Conservation (phyloP, 2,329 filamentous ascomycete genomes). For the Fusarium sp. region DNA sequence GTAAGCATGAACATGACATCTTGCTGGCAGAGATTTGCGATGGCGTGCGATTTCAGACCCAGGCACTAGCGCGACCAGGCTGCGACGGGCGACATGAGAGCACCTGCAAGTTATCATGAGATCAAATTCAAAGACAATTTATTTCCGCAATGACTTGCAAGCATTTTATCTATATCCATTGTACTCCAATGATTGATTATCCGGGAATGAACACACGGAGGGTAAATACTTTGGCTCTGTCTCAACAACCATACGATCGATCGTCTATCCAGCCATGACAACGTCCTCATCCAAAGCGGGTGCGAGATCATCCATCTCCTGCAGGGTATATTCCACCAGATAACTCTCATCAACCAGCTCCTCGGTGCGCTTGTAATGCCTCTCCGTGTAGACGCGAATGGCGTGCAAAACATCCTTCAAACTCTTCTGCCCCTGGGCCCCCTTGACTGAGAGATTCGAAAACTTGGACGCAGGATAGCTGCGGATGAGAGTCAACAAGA, state of each 20-base stretch:
- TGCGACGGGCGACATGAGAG: background rate
- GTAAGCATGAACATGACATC: too few species aligned
- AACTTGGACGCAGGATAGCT: conserved; percentile 85
- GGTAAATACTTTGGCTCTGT: conserved; percentile 8
- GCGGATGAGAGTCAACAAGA: conserved; percentile 82
- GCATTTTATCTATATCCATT: conserved; percentile 36
- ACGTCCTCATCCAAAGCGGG: conserved; percentile 57
- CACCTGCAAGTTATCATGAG: background rate
- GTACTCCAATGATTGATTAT: conserved; percentile 31
- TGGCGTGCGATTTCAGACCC: background rate
- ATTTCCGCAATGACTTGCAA: background rate
- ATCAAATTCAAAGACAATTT: background rate
- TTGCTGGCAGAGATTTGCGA: too few species aligned
- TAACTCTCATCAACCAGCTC: conserved; percentile 95
- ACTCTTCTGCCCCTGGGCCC: conserved; percentile 70
- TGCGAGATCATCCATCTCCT: conserved; percentile 86
- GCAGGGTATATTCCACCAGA: conserved; percentile 90
- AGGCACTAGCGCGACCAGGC: background rate
- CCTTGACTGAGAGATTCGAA: conserved; percentile 74
- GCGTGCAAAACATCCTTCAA: conserved; percentile 88
- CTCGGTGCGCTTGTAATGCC: conserved; percentile 90
- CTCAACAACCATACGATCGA: conserved; percentile 7
- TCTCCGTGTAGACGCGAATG: conserved; percentile 90
- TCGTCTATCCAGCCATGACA: conserved; percentile 53
- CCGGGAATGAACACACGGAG: conserved; percentile 6